Conservation (phyloP, 2,329 filamentous ascomycete species). For the Ascochyta viciae-villosae region DNA sequence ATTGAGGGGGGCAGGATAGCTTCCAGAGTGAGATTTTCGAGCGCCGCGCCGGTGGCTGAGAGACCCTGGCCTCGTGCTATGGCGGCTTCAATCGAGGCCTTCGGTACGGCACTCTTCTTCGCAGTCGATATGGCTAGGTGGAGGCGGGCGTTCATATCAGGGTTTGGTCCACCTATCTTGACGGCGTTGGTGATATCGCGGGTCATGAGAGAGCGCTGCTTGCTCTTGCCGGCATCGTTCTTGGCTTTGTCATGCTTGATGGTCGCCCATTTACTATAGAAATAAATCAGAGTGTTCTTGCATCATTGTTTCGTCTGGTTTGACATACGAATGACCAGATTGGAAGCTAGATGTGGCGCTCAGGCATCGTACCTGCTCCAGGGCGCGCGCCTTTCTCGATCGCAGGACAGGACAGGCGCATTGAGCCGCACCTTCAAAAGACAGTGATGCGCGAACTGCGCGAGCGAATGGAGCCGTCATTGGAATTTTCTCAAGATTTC, state of each 20-base stretch:
- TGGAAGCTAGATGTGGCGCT: conserved; percentile 34
- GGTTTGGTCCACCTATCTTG: conserved; percentile 77
- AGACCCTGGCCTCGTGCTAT: conserved; percentile 88
- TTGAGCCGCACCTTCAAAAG: conserved; percentile 15
- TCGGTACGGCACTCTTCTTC: conserved; percentile 86
- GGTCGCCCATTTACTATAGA: conserved; percentile 84
- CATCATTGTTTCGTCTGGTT: neutral
- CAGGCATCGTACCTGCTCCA: conserved; percentile 37
- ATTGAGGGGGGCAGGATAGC: conserved; percentile 76
- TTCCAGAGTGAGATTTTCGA: conserved; percentile 83
- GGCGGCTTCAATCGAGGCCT: conserved; percentile 81
- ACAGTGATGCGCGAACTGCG: conserved; percentile 21
- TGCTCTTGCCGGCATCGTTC: conserved; percentile 80
- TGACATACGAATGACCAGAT: conserved; percentile 36
- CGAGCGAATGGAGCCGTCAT: conserved; percentile 38
- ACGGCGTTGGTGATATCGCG: conserved; percentile 78
- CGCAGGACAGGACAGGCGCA: conserved; percentile 30
- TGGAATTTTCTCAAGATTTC: neutral
- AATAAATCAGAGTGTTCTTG: neutral
- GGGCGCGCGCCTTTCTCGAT: conserved; percentile 16
- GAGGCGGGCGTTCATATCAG: conserved; percentile 76
- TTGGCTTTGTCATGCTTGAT: conserved; percentile 95
- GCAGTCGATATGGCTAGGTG: conserved; percentile 75
- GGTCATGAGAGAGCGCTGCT: conserved; percentile 70
- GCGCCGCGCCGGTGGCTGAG: conserved; percentile 73